phyloP scores from a whole-genome alignment of 2,329 filamentous ascomycete genomes.

The Botrytis galanthina region DNA sequence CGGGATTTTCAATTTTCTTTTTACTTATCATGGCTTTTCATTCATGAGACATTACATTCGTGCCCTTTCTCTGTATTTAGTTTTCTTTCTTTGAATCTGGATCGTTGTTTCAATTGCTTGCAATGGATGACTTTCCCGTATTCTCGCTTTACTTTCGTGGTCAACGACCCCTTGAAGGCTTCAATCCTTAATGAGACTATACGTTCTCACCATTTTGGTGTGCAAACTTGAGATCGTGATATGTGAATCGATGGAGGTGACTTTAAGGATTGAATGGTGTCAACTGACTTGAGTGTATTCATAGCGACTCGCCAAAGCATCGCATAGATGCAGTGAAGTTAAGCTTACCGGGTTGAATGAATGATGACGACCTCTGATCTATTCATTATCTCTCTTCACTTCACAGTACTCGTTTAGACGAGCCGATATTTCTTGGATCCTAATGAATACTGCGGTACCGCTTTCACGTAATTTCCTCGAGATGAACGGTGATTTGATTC shows the following conservation, averaged over 20 bases:
- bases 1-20: neutral
- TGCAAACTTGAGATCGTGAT: neutral
- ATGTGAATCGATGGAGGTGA: neutral
- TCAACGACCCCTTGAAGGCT: neutral
- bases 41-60: neutral
- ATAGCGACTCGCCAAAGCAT: neutral
- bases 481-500: neutral
- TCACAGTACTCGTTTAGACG: neutral
- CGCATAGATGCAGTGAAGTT: neutral
- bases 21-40: neutral
- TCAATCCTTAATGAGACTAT: neutral
- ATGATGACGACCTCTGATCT: neutral
- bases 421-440: neutral
- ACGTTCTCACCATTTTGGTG: neutral
- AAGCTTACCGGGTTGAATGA: neutral
- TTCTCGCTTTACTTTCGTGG: neutral
- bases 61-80: neutral
- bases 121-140: neutral
- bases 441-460: neutral
- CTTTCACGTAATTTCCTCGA: neutral
- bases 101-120: constrained; percentile 1
- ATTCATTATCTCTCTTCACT: neutral
- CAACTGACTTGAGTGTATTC: neutral
- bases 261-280: neutral
- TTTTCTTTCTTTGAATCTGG: neutral